Evolutionary conservation across 108 stramenopile genomes (phyloP), one percentile per base, ranked within the genome.

Genomic region (Cyclostephanos tholiformis): DNA sequence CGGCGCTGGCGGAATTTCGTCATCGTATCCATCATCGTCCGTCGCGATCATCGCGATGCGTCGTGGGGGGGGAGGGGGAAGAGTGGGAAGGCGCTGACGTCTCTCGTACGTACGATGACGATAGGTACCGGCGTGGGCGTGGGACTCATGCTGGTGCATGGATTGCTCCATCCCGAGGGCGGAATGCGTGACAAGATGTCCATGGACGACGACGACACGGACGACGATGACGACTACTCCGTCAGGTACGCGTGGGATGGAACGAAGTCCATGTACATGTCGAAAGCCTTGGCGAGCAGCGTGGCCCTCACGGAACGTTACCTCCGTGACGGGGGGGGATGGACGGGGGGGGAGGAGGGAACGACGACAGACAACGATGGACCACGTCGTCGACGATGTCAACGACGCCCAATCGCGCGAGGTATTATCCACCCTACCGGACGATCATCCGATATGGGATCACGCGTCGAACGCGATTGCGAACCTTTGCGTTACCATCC

Each of bases 41-140:
- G 32, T 4, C 3, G 32, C 32, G 32, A 32, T 32, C 32, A 32
- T 32, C 32, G 32, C 32, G 32, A 32, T 32, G 27, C 20, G 41
- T 41, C 41, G 41, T 9, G 6, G 41, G 8, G 0, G 41, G 41
- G 41, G 9, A 1, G n/a, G n/a, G 12, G 41, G 12, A 32, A 2
- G 32, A 2, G 32, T 32, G 32, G 32, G 32, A 32, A 4, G 12
- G 61, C 56, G 25, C 44, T 83, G 0, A 80, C 82, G 32, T 94
- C 90, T 85, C 29, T 88, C 94, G 9, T 97, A 99, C 85, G 77
- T 97, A n/a, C n/a, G n/a, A n/a, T n/a, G 27, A 97, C 98, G 9
- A 84, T 97, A 7, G 98, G 98, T 10, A 99, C 98, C 10, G 98
- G 98, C 26, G 86, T 97, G 0, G 98, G 98, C 4, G 98, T 99